These are phyloP conservation scores for Diaporthe longicolla DNA, from an alignment of 2,329 filamentous ascomycete species.

Conservation along the genomic window DNA sequence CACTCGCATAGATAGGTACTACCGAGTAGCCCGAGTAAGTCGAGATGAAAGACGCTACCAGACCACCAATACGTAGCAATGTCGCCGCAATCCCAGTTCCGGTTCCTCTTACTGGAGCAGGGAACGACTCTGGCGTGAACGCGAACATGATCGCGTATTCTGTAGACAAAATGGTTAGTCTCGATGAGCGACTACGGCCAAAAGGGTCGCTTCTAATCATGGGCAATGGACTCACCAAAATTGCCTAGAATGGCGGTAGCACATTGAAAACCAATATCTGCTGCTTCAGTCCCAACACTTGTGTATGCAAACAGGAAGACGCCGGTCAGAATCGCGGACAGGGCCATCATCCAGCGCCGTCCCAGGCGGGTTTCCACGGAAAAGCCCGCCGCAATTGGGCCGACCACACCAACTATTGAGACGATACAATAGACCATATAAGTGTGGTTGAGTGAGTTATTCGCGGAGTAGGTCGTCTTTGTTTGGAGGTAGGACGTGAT, in stretches of 20 bases:
- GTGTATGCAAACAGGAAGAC: conserved; percentile 63
- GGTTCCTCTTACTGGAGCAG: conserved; percentile 67
- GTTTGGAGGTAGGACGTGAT: conserved; percentile 61
- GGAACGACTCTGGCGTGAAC: conserved; percentile 71
- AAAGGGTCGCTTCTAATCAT: neutral
- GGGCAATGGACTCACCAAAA: conserved; percentile 50
- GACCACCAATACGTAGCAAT: conserved; percentile 54
- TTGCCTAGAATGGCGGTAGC: conserved; percentile 62
- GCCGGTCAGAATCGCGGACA: conserved; percentile 59
- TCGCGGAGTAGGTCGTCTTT: conserved; percentile 50
- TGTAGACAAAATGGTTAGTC: conserved; percentile 36
- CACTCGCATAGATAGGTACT: conserved; percentile 61
- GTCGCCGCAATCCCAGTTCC: conserved; percentile 63
- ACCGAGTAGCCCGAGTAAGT: conserved; percentile 58
- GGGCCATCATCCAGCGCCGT: conserved; percentile 60
- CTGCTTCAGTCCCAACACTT: conserved; percentile 54
- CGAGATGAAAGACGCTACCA: conserved; percentile 59
- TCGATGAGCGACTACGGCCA: neutral
- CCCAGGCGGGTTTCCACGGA: conserved; percentile 58
- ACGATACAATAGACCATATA: conserved; percentile 56
- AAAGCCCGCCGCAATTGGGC: conserved; percentile 58
- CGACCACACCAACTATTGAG: conserved; percentile 56
- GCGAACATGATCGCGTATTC: conserved; percentile 58
- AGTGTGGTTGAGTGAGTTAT: conserved; percentile 49
- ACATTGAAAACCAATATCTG: conserved; percentile 56